Conservation (phyloP, 2,329 filamentous ascomycete genomes). For the Endoconidiophora laricicola region DNA sequence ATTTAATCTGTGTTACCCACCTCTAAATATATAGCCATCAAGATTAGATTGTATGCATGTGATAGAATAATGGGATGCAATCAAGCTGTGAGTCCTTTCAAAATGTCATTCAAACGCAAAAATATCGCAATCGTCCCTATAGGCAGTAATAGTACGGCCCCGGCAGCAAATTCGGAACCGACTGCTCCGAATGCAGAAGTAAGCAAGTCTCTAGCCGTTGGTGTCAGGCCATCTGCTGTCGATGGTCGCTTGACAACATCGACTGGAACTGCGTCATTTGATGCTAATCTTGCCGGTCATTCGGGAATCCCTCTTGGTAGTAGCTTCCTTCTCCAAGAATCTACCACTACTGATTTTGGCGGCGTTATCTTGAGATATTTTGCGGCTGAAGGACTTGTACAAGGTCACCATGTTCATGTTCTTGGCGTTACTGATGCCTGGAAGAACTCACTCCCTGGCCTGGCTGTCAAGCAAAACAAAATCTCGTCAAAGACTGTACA, state of each 20-base stretch:
- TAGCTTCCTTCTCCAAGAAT: slow-evolving; percentile 68
- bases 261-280: slow-evolving; percentile 74
- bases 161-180: slow-evolving; percentile 18
- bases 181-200: slow-evolving; percentile 20
- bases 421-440: slow-evolving; percentile 66
- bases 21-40: too few species aligned
- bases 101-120: slow-evolving; percentile 42
- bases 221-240: slow-evolving; percentile 67
- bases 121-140: slow-evolving; percentile 32
- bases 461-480: slow-evolving; percentile 22
- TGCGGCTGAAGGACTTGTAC: slow-evolving; percentile 80
- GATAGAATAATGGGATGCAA: too few species aligned
- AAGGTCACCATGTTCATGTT: slow-evolving; percentile 78
- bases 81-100: not conserved
- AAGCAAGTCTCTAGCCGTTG: slow-evolving; percentile 17
- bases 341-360: slow-evolving; percentile 85
- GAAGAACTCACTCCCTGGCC: slow-evolving; percentile 67
- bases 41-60: too few species aligned
- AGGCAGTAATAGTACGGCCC: slow-evolving; percentile 15
- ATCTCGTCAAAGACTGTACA: not conserved
- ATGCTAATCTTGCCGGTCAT: slow-evolving; percentile 73
- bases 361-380: slow-evolving; percentile 74
- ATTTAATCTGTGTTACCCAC: too few species aligned
- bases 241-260: slow-evolving; percentile 82
- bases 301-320: slow-evolving; percentile 69